Conservation (phyloP, 345 rosid species). For the Pugionium dolabratum region DNA sequence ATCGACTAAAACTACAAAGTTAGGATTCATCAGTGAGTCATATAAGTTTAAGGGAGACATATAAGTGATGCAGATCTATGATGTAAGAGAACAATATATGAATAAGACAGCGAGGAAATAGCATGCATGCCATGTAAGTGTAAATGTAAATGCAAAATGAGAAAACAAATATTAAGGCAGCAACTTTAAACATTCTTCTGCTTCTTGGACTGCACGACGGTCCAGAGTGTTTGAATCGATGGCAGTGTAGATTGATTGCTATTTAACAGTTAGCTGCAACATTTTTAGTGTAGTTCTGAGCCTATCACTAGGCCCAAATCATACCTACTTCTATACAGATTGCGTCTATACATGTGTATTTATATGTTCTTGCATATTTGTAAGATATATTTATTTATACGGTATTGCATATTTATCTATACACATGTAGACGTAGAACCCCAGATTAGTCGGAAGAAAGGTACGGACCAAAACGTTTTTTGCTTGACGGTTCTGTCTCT, state of each 20-base stretch:
- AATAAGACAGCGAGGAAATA: too few species aligned
- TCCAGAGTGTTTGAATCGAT: constrained; percentile 33
- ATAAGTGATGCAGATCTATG: too few species aligned
- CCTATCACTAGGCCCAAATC: constrained; percentile 40
- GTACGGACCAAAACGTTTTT: constrained; percentile 40
- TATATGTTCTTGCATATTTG: background rate
- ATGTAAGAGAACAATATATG: too few species aligned
- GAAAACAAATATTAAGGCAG: constrained; percentile 23
- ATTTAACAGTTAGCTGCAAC: constrained; percentile 37
- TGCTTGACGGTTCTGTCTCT: constrained; percentile 40
- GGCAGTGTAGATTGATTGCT: constrained; percentile 41
- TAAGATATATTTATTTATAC: constrained; percentile 12
- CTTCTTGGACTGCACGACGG: constrained; percentile 36
- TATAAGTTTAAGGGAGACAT: too few species aligned
- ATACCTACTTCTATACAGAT: constrained; percentile 32
- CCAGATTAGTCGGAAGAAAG: constrained; percentile 44
- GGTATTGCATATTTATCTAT: constrained; percentile 7
- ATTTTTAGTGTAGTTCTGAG: constrained; percentile 46
- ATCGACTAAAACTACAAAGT: constrained; percentile 17
- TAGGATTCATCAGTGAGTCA: too few species aligned
- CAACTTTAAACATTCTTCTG: constrained; percentile 43
- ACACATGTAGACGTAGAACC: constrained; percentile 39
- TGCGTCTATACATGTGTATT: constrained; percentile 8
- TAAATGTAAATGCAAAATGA: constrained; percentile 27
- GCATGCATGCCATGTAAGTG: constrained; percentile 24